A percentile compares a stretch with the other conserved stretches of the same genome.
Conservation (phyloP, 495 filamentous ascomycete genomes). For the Penicillium malachiteum region DNA sequence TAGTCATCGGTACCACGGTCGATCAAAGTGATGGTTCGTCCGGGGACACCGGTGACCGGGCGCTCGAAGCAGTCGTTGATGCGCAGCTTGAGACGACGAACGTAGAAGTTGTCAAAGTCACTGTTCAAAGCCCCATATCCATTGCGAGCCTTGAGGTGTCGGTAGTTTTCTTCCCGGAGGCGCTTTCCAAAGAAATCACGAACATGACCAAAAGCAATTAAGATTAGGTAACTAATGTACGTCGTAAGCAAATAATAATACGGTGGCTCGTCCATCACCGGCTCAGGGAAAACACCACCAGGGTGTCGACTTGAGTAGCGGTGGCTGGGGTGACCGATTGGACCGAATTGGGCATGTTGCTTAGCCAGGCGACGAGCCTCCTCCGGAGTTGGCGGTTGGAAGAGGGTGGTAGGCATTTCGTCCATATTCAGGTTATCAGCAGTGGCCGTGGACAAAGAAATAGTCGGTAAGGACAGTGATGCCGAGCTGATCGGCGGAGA, state of each 20-base stretch:
- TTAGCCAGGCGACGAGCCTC: constrained; percentile 73
- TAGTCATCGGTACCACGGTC: constrained; percentile 85
- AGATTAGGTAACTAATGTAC: constrained; percentile 93
- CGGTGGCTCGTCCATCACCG: constrained; percentile 91
- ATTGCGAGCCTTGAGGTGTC: constrained; percentile 75
- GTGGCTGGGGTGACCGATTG: constrained; percentile 74
- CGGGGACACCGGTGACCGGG: constrained; percentile 88
- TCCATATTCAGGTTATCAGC: constrained; percentile 76
- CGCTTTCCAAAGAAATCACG: constrained; percentile 98
- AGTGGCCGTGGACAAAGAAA: constrained; percentile 85
- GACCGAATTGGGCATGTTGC: constrained; percentile 89
- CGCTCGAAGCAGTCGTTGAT: constrained; percentile 96
- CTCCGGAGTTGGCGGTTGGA: constrained; percentile 84
- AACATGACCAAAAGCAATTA: constrained; percentile 93
- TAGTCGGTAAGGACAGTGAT: constrained; percentile 80
- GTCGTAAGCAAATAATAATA: constrained; percentile 97
- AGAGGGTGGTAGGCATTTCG: constrained; percentile 75
- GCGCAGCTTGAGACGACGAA: constrained; percentile 83
- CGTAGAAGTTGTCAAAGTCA: constrained; percentile 99
- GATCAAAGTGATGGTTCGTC: constrained; percentile 86
- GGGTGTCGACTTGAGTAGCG: constrained; percentile 82
- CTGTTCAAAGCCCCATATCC: constrained; percentile 97
- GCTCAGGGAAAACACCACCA: constrained; percentile 73
- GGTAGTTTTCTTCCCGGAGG: constrained; percentile 80
- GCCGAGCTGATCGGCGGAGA: constrained; percentile 67